Percentiles rank a stretch among this genome's conserved stretches.
Conservation (phyloP, 1,139 yeast genomes). For the Taphrina betulina region DNA sequence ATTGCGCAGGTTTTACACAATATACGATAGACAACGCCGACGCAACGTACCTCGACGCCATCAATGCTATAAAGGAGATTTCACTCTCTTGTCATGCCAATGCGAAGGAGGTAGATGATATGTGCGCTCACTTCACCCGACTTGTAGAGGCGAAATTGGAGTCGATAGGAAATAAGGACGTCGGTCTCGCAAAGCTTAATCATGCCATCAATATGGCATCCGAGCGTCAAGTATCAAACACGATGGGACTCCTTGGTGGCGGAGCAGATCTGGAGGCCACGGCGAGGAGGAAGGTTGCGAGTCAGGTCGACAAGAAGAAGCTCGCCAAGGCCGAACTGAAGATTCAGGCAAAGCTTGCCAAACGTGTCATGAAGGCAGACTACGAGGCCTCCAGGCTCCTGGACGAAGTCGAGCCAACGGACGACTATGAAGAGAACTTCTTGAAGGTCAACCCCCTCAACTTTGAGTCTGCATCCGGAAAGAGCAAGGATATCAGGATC, state of each 20-base stretch:
- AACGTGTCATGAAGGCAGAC: slow-evolving; percentile 64
- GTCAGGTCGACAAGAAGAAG: slow-evolving; percentile 92
- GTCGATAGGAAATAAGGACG: slow-evolving; percentile 15
- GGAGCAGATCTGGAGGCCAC: slow-evolving; percentile 78
- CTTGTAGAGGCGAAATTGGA: slow-evolving; percentile 11
- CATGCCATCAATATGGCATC: slow-evolving; percentile 33
- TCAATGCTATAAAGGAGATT: slow-evolving; percentile 22
- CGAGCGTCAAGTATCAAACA: slow-evolving; percentile 27
- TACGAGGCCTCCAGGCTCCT: slow-evolving; percentile 92
- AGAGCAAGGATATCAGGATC: slow-evolving; percentile 88
- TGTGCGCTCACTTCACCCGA: slow-evolving; percentile 6
- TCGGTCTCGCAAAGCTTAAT: slow-evolving; percentile 26
- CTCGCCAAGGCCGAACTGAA: slow-evolving; percentile 95
- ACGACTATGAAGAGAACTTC: slow-evolving; percentile 79
- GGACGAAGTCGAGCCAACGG: slow-evolving; percentile 62
- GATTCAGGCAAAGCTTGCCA: slow-evolving; percentile 94
- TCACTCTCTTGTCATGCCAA: slow-evolving; percentile 29
- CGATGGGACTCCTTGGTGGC: slow-evolving; percentile 57
- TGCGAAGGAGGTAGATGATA: slow-evolving; percentile 9
- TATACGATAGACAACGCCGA: slow-evolving; percentile 27
- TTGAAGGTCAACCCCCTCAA: slow-evolving; percentile 93
- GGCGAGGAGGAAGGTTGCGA: slow-evolving; percentile 85
- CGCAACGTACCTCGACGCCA: slow-evolving; percentile 9
- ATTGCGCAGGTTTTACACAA: slow-evolving; percentile 27
- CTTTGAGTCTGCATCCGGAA: slow-evolving; percentile 73